These are phyloP conservation scores for Cyclanthera cordifolia DNA, from an alignment of 306 rosid species.

Conservation along the genomic window DNA sequence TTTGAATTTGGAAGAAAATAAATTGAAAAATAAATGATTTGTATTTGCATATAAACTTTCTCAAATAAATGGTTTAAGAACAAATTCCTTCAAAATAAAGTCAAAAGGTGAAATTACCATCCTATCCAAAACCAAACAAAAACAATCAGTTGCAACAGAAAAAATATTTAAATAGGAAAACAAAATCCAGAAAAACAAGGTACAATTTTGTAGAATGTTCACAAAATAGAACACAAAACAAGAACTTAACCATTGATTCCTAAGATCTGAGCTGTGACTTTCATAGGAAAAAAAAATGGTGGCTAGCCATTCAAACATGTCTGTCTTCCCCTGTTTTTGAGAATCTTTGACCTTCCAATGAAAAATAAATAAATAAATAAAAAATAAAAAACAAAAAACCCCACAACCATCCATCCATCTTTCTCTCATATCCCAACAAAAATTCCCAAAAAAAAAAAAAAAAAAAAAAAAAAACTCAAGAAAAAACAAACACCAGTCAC, in stretches of 20 bases:
- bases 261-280: slow-evolving; percentile 1
- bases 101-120: no score
- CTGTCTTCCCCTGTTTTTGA: slow-evolving; percentile 7
- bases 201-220: neutral
- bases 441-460: no score
- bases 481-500: no score
- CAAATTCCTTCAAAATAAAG: no score
- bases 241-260: neutral
- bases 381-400: no score
- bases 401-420: slow-evolving; percentile 15
- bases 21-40: no score
- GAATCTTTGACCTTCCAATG: slow-evolving; percentile 9
- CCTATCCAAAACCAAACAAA: no score
- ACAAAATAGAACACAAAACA: neutral
- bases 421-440: neutral
- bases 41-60: no score
- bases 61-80: no score
- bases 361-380: no score
- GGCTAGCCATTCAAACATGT: slow-evolving; percentile 12
- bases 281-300: neutral
- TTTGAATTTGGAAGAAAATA: no score
- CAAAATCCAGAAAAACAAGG: neutral
- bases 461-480: no score
- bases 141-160: neutral
- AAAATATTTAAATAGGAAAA: neutral